phyloP scores from a whole-genome alignment of 495 filamentous ascomycete species.

The Margaritispora aquatica region DNA sequence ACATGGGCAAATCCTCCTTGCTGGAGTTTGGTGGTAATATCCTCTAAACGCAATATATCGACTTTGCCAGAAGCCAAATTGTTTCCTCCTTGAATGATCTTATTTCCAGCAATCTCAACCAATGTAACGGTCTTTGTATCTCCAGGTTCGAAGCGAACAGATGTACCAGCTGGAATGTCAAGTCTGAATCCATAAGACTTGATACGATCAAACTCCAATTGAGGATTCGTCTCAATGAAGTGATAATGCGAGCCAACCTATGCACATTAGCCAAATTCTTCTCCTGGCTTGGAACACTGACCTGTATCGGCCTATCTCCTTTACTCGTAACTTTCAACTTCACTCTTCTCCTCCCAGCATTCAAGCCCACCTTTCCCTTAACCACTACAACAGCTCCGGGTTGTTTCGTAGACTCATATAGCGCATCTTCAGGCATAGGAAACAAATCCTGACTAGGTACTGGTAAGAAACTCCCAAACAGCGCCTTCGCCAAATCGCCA shows the following conservation, averaged over 20 bases:
- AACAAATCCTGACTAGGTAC: conserved; percentile 46
- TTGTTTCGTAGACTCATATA: conserved; percentile 57
- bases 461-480: conserved; percentile 92
- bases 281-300: conserved; percentile 25
- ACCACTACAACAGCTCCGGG: conserved; percentile 76
- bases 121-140: conserved; percentile 89
- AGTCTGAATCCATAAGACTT: conserved; percentile 79
- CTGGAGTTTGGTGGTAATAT: conserved; percentile 60
- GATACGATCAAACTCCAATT: conserved; percentile 85
- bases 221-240: conserved; percentile 89
- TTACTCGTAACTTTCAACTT: conserved; percentile 72
- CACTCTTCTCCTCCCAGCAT: conserved; percentile 68
- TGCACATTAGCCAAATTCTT: conserved; percentile 1
- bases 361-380: conserved; percentile 62
- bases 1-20: conserved; percentile 71
- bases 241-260: conserved; percentile 93
- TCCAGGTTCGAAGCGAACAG: conserved; percentile 91
- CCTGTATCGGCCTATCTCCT: conserved; percentile 89
- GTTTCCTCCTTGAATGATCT: conserved; percentile 84
- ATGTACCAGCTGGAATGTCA: conserved; percentile 88
- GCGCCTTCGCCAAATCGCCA: conserved; percentile 74
- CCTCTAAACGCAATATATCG: conserved; percentile 51
- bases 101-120: conserved; percentile 81
- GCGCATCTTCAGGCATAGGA: conserved; percentile 42
- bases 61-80: conserved; percentile 66